phyloP scores from a whole-genome alignment of 257 asterid species.

The Marsdenia floribunda region DNA sequence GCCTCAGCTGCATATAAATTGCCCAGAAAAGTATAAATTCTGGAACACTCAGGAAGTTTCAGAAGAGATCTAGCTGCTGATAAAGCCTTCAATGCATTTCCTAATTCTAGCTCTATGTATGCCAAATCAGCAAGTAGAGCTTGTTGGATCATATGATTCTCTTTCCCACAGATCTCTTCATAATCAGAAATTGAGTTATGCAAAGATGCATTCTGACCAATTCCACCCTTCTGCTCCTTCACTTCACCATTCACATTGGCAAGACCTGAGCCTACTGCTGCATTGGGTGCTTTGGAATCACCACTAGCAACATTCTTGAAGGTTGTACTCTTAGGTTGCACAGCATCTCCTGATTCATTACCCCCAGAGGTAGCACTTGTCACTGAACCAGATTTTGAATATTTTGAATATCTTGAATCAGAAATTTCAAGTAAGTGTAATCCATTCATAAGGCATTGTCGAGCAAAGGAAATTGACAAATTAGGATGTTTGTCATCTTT shows the following conservation, averaged over 20 bases:
- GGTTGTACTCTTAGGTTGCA: constrained; percentile 26
- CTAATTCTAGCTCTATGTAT: constrained; percentile 62
- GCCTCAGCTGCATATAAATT: constrained; percentile 82
- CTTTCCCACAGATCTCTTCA: constrained; percentile 45
- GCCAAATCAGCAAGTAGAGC: constrained; percentile 70
- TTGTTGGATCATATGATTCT: constrained; percentile 62
- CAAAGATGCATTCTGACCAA: constrained; percentile 40
- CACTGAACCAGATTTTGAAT: constrained; percentile 26
- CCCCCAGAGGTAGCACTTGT: constrained; percentile 30
- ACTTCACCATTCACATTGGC: constrained; percentile 57
- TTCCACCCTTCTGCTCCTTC: constrained; percentile 61
- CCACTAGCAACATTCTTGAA: constrained; percentile 29
- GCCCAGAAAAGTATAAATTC: constrained; percentile 52
- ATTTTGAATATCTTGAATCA: constrained; percentile 36
- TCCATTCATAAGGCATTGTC: constrained; percentile 69
- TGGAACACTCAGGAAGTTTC: constrained; percentile 46
- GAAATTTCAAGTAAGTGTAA: constrained; percentile 49
- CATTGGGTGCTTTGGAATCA: constrained; percentile 35
- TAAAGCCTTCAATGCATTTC: constrained; percentile 64
- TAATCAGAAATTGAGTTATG: constrained; percentile 47
- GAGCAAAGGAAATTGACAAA: constrained; percentile 60
- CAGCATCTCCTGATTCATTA: constrained; percentile 41
- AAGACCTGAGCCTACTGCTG: constrained; percentile 32
- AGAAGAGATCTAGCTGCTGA: constrained; percentile 52
- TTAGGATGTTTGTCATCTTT: constrained; percentile 35